Evolutionary conservation across 768 basidiomycete genomes (phyloP), one percentile per base, ranked within the genome.

Genomic region (Panaeolus cyanescens): DNA sequence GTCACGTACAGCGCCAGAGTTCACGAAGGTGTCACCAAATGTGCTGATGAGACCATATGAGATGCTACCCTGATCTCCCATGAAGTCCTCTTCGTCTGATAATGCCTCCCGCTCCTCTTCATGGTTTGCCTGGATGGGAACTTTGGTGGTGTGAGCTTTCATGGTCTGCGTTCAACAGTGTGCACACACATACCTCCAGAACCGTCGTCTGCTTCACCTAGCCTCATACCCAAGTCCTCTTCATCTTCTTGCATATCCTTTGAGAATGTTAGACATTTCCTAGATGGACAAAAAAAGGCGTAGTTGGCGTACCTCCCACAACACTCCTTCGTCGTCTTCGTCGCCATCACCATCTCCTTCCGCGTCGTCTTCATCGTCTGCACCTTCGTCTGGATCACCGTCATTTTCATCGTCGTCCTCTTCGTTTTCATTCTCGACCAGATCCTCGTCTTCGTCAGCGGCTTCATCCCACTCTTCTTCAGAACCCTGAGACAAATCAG

Each of bases 371-470:
- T 81, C 75, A 79, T 85, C 65, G 81, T 84, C 82, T 17, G 77
- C 76, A 62, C 79, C 83, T 10, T 81, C 83, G 13, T 80, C 80
- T 12, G 81, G 81, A 12, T 81, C 84, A 15, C 80, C 85, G 30
- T 83, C 86, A 33, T 82, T 80, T 17, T 72, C 76, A 15, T 81
- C 82, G 7, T 79, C 81, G 1, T 82, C 82, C 30, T 86, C 85
- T 1, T 78, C 80, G 25, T 80, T 79, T 19, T 80, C 77, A 59
- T 78, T 78, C 61, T 83, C 81, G 28, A 82, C 81, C 19, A 86
- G 62, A 55, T 87, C 90, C 39, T 88, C 88, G 32, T 88, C 86
- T 45, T 89, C 88, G 0, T 88, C 89, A 31, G 88, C 88, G n/a
- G 77, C 85, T 50, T 86, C 84, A 56, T 83, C 85, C 85, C 91